Evolutionary conservation across 306 rosid genomes (phyloP).

Genomic region (Rubus parviflorus): DNA sequence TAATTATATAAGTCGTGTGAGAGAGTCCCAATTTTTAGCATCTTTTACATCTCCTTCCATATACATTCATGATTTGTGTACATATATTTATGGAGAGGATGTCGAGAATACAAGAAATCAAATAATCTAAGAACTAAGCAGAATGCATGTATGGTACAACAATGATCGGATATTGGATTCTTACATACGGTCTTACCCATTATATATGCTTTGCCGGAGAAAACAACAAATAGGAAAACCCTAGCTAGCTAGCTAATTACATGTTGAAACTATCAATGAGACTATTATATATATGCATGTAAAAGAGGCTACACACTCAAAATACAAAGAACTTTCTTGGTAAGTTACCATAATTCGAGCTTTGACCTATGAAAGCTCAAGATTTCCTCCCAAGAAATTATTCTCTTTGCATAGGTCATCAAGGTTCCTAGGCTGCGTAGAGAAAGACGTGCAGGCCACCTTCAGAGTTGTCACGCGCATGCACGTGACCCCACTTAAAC

Average conservation of each 20-base stretch:
- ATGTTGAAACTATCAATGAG: not conserved
- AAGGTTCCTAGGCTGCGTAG: not conserved
- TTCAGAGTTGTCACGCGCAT: not conserved
- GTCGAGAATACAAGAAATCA: too few species aligned
- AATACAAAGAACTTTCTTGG: not conserved
- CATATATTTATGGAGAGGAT: not conserved
- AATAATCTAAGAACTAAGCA: too few species aligned
- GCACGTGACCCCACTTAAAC: slow-evolving; percentile 7
- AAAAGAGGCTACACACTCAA: not conserved
- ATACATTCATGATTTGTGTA: not conserved
- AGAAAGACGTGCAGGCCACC: slow-evolving; percentile 15
- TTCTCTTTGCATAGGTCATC: not conserved
- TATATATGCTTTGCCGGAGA: not conserved
- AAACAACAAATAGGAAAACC: not conserved
- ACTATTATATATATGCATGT: not conserved
- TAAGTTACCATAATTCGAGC: not conserved
- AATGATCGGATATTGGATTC: too few species aligned
- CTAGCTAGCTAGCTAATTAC: not conserved
- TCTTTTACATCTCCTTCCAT: not conserved
- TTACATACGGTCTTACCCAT: too few species aligned
- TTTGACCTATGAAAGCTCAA: not conserved
- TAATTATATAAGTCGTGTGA: too few species aligned
- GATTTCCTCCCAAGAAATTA: not conserved
- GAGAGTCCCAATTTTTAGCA: too few species aligned
- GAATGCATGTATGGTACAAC: too few species aligned